Base-by-base conservation (phyloP, 306 rosid genomes). In the Prunus davidiana region DNA sequence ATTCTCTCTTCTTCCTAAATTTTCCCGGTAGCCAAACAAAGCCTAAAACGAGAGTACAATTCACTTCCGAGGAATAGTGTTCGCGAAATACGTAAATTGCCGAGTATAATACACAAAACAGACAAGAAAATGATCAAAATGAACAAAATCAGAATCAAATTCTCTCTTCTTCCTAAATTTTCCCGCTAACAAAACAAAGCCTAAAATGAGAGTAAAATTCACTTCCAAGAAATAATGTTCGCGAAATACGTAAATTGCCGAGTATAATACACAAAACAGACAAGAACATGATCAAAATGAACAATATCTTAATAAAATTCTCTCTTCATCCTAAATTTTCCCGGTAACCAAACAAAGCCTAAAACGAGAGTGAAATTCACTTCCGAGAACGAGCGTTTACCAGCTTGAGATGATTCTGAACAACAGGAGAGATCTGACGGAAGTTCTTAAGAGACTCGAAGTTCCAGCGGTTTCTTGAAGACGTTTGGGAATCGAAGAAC, bases 401-500 rank as follows among this genome's bases (percentile, higher is more conserved):
- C 87, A 65, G 82, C 62, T 85, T 86, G 82, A 94, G 89, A 81
- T 91, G 98, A 74, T 76, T 79, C 76, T 90, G 98, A 63, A 91
- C 95, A 12, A 57, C 3, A 32, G 96, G 96, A 69, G 96, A 90
- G 76, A 91, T 94, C 80, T 90, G 85, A 6, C 86, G 87, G 83
- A 89, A 78, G 45, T 91, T 91, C 85, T 92, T 90, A 67, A 91
- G 95, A 27, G 98, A 79, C 47, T 91, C 93, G 57, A 81, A 86
- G 71, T 78, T 84, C 96, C 97, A 90, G 52, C 86, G 89, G 71
- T 25, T 87, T 69, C 86, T 66, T 0, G 91, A 67, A 24, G 88
- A 70, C 16, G 87, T 49, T 65, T 88, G 92, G 27, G 94, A 84
- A 68, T 80, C 87, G 78, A 88, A 91, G 86, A 87, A 92, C 4